These are phyloP conservation scores for Dissoconium aciculare DNA, from an alignment of 2,329 filamentous ascomycete genomes.

Conservation along the genomic window DNA sequence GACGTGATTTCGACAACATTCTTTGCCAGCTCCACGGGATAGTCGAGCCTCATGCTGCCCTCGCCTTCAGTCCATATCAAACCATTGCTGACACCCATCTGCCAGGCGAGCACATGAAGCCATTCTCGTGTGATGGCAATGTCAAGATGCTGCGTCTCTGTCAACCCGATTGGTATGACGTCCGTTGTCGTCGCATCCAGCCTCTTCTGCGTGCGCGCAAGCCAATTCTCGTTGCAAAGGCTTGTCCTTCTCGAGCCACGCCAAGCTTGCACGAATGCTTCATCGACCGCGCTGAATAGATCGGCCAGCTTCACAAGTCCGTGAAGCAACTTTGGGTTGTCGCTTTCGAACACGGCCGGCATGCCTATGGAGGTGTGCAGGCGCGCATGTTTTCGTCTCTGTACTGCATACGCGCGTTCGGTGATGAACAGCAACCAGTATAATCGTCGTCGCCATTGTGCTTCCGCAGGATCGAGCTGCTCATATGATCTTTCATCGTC, in stretches of 20 bases:
- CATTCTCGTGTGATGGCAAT: slow-evolving; percentile 23
- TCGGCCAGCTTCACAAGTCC: slow-evolving; percentile 24
- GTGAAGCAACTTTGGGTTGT: slow-evolving; percentile 22
- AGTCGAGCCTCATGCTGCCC: slow-evolving; percentile 23
- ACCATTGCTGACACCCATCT: slow-evolving; percentile 25
- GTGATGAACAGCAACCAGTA: slow-evolving; percentile 26
- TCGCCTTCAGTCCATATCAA: slow-evolving; percentile 23
- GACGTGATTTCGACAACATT: slow-evolving; percentile 22
- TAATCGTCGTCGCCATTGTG: slow-evolving; percentile 22
- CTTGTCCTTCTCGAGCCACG: slow-evolving; percentile 20
- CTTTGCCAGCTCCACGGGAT: slow-evolving; percentile 23
- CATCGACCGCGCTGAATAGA: slow-evolving; percentile 24
- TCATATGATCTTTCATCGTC: slow-evolving; percentile 21
- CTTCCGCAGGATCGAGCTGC: slow-evolving; percentile 20
- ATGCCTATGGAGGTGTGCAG: slow-evolving; percentile 19
- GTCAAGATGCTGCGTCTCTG: slow-evolving; percentile 24
- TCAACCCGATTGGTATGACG: slow-evolving; percentile 15
- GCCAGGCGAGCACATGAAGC: slow-evolving; percentile 25
- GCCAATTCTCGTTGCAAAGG: slow-evolving; percentile 23
- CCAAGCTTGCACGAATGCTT: slow-evolving; percentile 24
- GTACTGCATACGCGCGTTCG: slow-evolving; percentile 24
- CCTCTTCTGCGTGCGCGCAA: slow-evolving; percentile 21
- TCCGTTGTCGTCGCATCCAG: slow-evolving; percentile 20
- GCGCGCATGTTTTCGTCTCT: slow-evolving; percentile 22
- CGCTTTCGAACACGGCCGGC: slow-evolving; percentile 21